Conservation (phyloP, 257 asterid genomes). For the Ligustrum vulgare region DNA sequence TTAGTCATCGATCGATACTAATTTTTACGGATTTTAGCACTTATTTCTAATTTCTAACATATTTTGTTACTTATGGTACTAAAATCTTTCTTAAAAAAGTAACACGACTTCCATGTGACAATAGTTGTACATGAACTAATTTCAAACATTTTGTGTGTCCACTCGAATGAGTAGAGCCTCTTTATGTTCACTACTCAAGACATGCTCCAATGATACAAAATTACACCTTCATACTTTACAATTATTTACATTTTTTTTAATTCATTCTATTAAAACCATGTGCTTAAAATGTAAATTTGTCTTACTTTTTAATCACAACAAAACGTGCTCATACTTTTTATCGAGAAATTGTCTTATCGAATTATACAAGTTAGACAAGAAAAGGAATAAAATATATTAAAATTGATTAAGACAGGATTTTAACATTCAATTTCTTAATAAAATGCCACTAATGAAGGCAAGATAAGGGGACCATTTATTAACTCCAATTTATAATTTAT, state of each 20-base stretch:
- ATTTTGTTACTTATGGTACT: too few species aligned
- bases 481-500: slow-evolving; percentile 8
- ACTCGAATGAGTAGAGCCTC: too few species aligned
- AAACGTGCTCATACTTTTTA: background rate
- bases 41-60: too few species aligned
- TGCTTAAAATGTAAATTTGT: background rate
- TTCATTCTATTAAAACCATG: too few species aligned
- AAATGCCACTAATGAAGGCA: background rate
- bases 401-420: background rate
- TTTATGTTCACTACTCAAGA: too few species aligned
- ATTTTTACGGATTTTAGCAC: background rate
- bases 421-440: background rate
- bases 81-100: too few species aligned
- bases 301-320: background rate
- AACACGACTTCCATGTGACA: background rate
- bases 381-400: background rate
- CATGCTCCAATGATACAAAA: too few species aligned
- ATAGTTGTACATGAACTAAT: background rate
- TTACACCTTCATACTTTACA: too few species aligned
- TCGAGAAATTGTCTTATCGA: background rate
- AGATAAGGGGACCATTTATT: slow-evolving; percentile 27
- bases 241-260: background rate
- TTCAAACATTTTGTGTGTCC: background rate
- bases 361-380: too few species aligned
- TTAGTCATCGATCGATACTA: too few species aligned